A percentile compares a stretch with the other conserved stretches of the same genome.
phyloP scores from a whole-genome alignment of 164 flowering plant species.

The Platanus orientalis region DNA sequence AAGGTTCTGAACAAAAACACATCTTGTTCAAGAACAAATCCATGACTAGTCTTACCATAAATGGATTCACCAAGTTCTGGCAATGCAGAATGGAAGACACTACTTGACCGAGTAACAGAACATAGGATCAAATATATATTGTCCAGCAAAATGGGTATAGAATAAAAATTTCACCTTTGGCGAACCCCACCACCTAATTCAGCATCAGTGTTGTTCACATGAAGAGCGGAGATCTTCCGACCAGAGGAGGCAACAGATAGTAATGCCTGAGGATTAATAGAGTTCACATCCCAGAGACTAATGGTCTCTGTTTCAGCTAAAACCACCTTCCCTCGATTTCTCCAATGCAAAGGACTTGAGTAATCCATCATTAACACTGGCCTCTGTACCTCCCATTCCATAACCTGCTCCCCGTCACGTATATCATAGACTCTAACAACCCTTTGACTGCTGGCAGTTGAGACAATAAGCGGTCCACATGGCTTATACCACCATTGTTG shows the following conservation, averaged over 20 bases:
- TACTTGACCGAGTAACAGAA: not conserved
- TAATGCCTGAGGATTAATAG: conserved; percentile 57
- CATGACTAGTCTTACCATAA: too few species aligned
- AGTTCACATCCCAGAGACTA: conserved; percentile 85
- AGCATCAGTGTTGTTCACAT: conserved; percentile 86
- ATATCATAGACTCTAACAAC: conserved; percentile 66
- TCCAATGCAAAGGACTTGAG: conserved; percentile 96
- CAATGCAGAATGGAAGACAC: not conserved
- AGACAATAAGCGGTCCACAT: conserved; percentile 81
- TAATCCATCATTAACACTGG: conserved; percentile 68
- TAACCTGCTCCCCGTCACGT: conserved; percentile 86
- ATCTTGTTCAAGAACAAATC: not conserved
- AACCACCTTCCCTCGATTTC: conserved; percentile 84
- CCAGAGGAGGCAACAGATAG: conserved; percentile 52
- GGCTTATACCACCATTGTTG: conserved; percentile 94
- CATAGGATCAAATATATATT: not conserved
- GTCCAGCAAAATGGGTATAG: not conserved
- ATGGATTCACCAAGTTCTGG: not conserved
- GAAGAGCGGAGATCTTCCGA: conserved; percentile 73
- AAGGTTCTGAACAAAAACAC: not conserved
- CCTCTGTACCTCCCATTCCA: conserved; percentile 79
- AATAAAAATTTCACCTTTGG: conserved; percentile 51
- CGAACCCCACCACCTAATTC: conserved; percentile 93
- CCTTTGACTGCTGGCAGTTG: conserved; percentile 66
- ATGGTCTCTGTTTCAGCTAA: conserved; percentile 74